Percentiles rank a stretch among this genome's conserved stretches.
phyloP scores from a whole-genome alignment of 768 basidiomycete genomes.

The Scleroderma bovista region DNA sequence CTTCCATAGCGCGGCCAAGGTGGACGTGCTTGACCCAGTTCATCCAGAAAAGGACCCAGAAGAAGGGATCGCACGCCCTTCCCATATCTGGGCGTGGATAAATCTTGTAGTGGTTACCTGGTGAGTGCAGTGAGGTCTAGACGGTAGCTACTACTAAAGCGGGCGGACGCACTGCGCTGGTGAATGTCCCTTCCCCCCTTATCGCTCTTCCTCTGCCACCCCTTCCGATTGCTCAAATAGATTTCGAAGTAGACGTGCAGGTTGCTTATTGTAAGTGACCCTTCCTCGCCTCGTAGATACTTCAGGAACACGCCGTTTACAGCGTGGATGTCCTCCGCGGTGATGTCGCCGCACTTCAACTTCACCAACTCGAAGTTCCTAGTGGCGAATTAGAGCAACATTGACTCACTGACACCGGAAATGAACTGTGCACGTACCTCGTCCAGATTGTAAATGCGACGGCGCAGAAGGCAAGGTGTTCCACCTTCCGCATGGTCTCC shows the following conservation, averaged over 20 bases:
- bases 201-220: too few species aligned
- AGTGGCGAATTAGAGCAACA: too few species aligned
- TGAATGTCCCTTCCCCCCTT: constrained; percentile 18
- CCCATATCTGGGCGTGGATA: not conserved
- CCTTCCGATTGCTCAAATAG: constrained; percentile 15
- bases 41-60: not conserved
- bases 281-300: not conserved
- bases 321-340: not conserved
- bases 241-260: constrained; percentile 15
- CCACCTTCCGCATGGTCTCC: not conserved
- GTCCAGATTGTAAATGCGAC: not conserved
- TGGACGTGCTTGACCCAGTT: not conserved
- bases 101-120: constrained; percentile 7
- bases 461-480: not conserved
- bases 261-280: constrained; percentile 5
- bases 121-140: too few species aligned
- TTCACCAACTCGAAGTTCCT: constrained; percentile 30
- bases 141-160: not conserved
- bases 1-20: constrained; percentile 5
- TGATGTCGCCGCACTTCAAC: constrained; percentile 18
- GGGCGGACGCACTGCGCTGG: constrained; percentile 7
- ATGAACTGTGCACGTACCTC: not conserved
- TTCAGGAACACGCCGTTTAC: constrained; percentile 1
- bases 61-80: not conserved
- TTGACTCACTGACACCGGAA: not conserved